phyloP scores from a whole-genome alignment of 257 asterid genomes.

The Anisodus tanguticus region DNA sequence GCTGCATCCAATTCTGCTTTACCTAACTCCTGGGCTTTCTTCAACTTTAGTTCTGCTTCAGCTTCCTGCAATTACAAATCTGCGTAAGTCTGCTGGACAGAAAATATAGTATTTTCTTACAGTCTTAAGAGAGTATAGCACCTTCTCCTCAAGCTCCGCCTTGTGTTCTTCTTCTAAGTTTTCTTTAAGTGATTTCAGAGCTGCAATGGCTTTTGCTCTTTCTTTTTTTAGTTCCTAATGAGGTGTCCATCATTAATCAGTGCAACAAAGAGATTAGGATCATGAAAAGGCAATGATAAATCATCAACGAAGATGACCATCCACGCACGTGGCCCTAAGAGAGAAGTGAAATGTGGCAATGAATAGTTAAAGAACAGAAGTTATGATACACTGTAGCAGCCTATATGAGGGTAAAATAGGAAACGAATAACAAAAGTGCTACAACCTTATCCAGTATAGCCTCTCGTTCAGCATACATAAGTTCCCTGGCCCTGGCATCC shows the following conservation, averaged over 20 bases:
- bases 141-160: constrained; percentile 81
- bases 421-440: constrained; percentile 29
- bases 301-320: constrained; percentile 20
- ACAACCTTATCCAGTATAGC: constrained; percentile 86
- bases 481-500: constrained; percentile 98
- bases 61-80: constrained; percentile 61
- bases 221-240: constrained; percentile 83
- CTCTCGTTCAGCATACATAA: constrained; percentile 99
- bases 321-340: not conserved
- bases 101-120: not conserved
- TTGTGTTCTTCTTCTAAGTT: constrained; percentile 64
- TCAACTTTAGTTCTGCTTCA: constrained; percentile 69
- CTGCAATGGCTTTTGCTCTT: constrained; percentile 77
- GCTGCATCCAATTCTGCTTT: constrained; percentile 89
- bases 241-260: constrained; percentile 28
- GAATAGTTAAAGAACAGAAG: constrained; percentile 27
- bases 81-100: constrained; percentile 30
- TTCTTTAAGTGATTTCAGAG: constrained; percentile 88
- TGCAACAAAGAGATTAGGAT: constrained; percentile 2
- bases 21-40: constrained; percentile 67
- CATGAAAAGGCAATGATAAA: constrained; percentile 16
- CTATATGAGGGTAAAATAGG: constrained; percentile 30
- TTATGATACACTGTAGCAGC: not conserved
- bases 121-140: constrained; percentile 29
- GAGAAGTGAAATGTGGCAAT: not conserved